Evolutionary conservation across 257 asterid genomes (phyloP).

Genomic region (Solanum arcanum): DNA sequence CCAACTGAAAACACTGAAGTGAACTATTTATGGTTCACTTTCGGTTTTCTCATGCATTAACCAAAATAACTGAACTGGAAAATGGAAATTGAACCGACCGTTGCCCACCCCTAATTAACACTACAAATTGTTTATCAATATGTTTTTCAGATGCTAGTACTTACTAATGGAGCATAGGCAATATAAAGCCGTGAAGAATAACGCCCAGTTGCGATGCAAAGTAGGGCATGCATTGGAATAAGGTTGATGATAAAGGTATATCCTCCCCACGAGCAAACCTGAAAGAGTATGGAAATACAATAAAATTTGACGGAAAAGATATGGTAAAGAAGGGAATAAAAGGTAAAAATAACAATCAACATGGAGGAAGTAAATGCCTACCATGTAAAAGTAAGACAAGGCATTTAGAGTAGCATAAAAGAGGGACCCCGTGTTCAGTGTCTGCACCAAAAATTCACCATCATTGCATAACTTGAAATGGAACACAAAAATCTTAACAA

Average conservation of each 20-base stretch:
- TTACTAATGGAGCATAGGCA: constrained; percentile 96
- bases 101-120: neutral
- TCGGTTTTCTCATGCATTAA: neutral
- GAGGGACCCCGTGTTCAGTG: constrained; percentile 95
- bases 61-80: neutral
- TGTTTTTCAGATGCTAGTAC: constrained; percentile 10
- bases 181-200: constrained; percentile 92
- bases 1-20: neutral
- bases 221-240: constrained; percentile 97
- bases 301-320: neutral
- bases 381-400: constrained; percentile 96
- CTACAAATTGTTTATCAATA: neutral
- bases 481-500: neutral
- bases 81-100: neutral
- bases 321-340: neutral
- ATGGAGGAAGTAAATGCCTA: constrained; percentile 11
- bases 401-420: constrained; percentile 92
- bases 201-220: constrained; percentile 57
- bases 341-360: neutral
- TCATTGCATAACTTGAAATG: neutral
- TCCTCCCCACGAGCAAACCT: constrained; percentile 99
- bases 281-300: neutral
- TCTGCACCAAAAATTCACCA: constrained; percentile 36
- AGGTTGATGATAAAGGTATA: constrained; percentile 97
- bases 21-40: neutral